phyloP scores from a whole-genome alignment of 768 basidiomycete species.

The Lentinula raphanica region DNA sequence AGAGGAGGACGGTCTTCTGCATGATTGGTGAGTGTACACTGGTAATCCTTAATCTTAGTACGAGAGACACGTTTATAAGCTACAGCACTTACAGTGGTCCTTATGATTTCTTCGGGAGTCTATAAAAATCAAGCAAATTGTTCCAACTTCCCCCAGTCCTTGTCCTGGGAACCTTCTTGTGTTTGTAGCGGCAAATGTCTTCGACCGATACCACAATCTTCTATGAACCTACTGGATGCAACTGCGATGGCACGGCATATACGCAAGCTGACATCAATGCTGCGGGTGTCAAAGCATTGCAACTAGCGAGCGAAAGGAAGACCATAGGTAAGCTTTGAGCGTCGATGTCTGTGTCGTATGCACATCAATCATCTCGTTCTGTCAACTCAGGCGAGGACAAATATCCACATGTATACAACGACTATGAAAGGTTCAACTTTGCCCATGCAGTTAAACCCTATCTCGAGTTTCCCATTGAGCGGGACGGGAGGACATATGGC shows the following conservation, averaged over 20 bases:
- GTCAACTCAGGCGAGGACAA: conserved; percentile 8
- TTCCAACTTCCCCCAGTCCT: too few species aligned
- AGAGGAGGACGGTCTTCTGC: background rate
- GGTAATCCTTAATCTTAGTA: background rate
- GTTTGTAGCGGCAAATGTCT: too few species aligned
- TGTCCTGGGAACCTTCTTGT: too few species aligned
- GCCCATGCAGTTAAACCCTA: conserved; percentile 7
- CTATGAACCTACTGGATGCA: conserved; percentile 7
- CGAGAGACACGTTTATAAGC: background rate
- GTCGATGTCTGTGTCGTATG: too few species aligned
- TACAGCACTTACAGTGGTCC: background rate
- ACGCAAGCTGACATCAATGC: conserved; percentile 5
- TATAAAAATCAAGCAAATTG: too few species aligned
- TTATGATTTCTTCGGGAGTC: background rate
- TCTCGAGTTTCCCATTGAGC: conserved; percentile 7
- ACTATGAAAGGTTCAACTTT: conserved; percentile 9
- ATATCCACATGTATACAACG: conserved; percentile 12
- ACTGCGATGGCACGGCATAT: conserved; percentile 8
- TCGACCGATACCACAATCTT: background rate
- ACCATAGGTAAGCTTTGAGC: conserved; percentile 1
- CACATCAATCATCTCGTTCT: too few species aligned
- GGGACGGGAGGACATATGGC: conserved; percentile 9
- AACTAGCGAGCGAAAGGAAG: conserved; percentile 6
- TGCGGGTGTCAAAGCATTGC: conserved; percentile 3
- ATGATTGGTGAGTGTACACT: background rate